Conservation (phyloP, 768 basidiomycete genomes). For the Boletus sp. region DNA sequence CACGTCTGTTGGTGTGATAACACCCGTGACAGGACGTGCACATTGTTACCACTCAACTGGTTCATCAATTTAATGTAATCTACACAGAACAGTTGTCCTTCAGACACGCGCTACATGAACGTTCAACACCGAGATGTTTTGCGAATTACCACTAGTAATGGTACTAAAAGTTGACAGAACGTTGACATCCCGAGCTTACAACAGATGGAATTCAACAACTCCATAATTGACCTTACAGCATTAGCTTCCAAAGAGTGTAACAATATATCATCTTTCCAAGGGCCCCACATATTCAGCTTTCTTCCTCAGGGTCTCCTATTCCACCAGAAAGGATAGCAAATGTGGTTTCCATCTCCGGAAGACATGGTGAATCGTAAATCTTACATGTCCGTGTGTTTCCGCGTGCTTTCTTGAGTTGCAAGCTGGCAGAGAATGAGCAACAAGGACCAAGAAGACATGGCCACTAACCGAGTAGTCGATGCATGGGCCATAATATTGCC, state of each 20-base stretch:
- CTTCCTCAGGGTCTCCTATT: constrained; percentile 93
- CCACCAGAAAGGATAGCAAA: constrained; percentile 92
- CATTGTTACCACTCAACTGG: constrained; percentile 51
- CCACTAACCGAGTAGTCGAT: constrained; percentile 82
- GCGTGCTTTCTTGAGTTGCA: constrained; percentile 90
- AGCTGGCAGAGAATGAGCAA: constrained; percentile 37
- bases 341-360: constrained; percentile 93
- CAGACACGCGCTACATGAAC: not conserved
- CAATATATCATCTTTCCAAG: not conserved
- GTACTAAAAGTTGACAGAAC: not conserved
- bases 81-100: constrained; percentile 7
- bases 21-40: not conserved
- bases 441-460: not conserved
- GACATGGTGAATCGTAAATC: constrained; percentile 96
- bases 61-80: constrained; percentile 19
- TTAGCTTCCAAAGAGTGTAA: not conserved
- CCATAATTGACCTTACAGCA: constrained; percentile 5
- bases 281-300: constrained; percentile 39
- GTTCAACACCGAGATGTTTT: not conserved
- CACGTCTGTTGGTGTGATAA: constrained; percentile 71
- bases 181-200: constrained; percentile 4
- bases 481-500: constrained; percentile 99
- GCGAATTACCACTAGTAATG: not conserved
- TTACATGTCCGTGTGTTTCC: constrained; percentile 92
- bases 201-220: constrained; percentile 11